Evolutionary conservation across 73 alveolate species (phyloP).

Genomic region (Paramecium primaurelia): DNA sequence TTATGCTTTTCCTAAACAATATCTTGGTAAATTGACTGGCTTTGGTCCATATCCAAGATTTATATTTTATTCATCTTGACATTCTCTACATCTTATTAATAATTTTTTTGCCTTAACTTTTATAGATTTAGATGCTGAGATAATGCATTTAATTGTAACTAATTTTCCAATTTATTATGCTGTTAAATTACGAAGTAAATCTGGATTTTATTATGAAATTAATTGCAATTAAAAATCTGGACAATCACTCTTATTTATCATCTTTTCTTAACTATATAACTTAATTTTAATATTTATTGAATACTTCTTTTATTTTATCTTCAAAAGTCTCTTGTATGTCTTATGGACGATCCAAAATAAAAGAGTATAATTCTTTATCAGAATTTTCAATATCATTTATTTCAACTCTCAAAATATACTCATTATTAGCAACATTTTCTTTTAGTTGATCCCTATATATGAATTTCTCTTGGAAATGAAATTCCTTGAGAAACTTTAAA

Average conservation of each 20-base stretch:
- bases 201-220: constrained; percentile 26
- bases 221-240: constrained; percentile 5
- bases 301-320: constrained; percentile 6
- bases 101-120: constrained; percentile 2
- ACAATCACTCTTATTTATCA: background rate
- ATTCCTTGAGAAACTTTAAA: background rate
- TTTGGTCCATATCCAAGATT: background rate
- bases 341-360: background rate
- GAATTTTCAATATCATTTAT: constrained; percentile 27
- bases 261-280: background rate
- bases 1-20: background rate
- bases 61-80: background rate
- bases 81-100: background rate
- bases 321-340: constrained; percentile 14
- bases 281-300: background rate
- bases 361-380: background rate
- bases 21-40: constrained; percentile 12
- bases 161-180: background rate
- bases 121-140: background rate
- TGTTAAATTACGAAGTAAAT: background rate
- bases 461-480: background rate
- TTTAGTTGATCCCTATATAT: background rate
- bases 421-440: background rate
- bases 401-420: background rate
- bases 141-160: constrained; percentile 27